Percentiles rank a stretch among this genome's conserved stretches.
phyloP scores from a whole-genome alignment of 257 asterid genomes.

The Haberlea rhodopensis region DNA sequence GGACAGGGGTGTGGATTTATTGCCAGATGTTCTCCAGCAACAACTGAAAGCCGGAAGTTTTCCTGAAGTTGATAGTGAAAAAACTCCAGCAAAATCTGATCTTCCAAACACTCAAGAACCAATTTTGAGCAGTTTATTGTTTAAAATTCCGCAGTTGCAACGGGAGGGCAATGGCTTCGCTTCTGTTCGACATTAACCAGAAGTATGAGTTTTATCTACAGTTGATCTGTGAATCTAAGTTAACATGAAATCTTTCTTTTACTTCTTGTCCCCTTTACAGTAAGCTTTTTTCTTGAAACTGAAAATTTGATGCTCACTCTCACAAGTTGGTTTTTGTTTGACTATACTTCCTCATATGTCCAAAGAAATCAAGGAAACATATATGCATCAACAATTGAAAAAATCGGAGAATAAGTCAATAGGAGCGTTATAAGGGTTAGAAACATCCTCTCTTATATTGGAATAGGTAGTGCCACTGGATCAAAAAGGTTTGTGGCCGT shows the following conservation, averaged over 20 bases:
- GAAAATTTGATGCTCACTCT: neutral
- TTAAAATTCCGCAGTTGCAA: constrained; percentile 30
- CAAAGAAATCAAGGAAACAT: neutral
- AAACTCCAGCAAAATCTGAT: constrained; percentile 34
- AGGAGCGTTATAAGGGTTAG: too few species aligned
- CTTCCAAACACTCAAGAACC: constrained; percentile 50
- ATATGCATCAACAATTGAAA: neutral
- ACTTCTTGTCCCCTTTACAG: neutral
- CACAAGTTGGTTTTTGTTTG: neutral
- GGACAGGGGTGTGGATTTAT: constrained; percentile 72
- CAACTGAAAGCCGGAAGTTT: constrained; percentile 61
- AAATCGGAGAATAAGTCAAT: too few species aligned
- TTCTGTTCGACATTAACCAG: neutral
- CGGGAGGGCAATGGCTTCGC: constrained; percentile 36
- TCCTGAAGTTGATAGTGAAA: constrained; percentile 43
- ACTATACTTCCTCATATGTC: neutral
- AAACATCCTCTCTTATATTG: too few species aligned
- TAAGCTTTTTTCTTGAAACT: too few species aligned
- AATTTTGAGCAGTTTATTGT: constrained; percentile 51
- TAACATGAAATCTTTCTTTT: neutral
- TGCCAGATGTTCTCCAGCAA: constrained; percentile 71
- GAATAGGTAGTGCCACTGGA: too few species aligned
- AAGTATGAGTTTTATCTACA: neutral
- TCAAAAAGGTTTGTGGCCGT: too few species aligned
- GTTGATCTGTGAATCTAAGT: neutral